Conservation (phyloP, 2,329 filamentous ascomycete genomes). For the Thelonectria olida region DNA sequence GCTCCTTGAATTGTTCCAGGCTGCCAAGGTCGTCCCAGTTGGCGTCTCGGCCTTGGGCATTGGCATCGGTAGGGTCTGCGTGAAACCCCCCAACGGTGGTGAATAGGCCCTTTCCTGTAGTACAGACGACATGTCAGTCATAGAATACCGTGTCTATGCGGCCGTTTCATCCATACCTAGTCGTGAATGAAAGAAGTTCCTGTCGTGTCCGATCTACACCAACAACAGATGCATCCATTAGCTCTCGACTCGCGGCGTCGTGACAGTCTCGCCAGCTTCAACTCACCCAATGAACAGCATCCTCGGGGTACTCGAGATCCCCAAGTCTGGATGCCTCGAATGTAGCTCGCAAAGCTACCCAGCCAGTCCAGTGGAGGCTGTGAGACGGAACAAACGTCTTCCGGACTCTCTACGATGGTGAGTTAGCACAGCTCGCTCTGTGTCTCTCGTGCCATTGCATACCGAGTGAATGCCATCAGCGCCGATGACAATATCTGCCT, state of each 20-base stretch:
- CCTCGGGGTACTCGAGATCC: constrained; percentile 51
- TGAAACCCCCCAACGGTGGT: constrained; percentile 55
- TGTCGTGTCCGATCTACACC: constrained; percentile 24
- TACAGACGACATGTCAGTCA: not conserved
- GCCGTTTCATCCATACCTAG: constrained; percentile 41
- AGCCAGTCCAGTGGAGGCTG: constrained; percentile 52
- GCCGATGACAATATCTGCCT: constrained; percentile 59
- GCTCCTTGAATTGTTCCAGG: constrained; percentile 46
- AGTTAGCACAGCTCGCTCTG: not conserved
- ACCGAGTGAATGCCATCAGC: constrained; percentile 63
- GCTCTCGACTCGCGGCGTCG: not conserved
- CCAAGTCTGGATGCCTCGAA: constrained; percentile 52
- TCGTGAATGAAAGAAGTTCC: constrained; percentile 51
- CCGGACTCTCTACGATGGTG: constrained; percentile 40
- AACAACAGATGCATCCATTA: not conserved
- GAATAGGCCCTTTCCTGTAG: constrained; percentile 45
- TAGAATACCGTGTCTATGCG: too few species aligned
- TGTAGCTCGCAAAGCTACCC: constrained; percentile 55
- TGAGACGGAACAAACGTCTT: constrained; percentile 54
- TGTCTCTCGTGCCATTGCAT: not conserved
- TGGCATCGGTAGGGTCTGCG: constrained; percentile 44
- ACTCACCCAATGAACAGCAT: constrained; percentile 50
- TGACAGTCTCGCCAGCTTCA: not conserved
- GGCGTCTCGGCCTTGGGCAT: constrained; percentile 41
- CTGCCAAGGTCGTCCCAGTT: constrained; percentile 52